phyloP scores from a whole-genome alignment of 2,329 filamentous ascomycete species.

The Neophaeococcomyces aloes region DNA sequence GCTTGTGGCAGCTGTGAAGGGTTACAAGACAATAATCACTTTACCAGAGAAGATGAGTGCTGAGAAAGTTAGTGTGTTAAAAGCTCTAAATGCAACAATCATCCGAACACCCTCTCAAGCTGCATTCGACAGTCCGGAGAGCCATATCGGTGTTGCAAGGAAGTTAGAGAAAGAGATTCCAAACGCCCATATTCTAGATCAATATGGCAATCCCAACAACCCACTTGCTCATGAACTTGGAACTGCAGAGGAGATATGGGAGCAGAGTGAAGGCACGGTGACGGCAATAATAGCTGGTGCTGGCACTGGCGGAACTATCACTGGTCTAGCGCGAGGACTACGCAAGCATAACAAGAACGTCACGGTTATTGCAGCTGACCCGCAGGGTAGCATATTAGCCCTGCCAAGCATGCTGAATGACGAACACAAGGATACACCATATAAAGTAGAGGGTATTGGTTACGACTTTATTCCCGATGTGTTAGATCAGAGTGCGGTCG shows the following conservation, averaged over 20 bases:
- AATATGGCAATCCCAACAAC: slow-evolving; percentile 88
- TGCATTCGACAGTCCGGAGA: slow-evolving; percentile 87
- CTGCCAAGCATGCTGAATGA: slow-evolving; percentile 70
- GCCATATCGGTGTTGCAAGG: slow-evolving; percentile 88
- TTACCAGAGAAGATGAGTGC: slow-evolving; percentile 98
- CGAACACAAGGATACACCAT: slow-evolving; percentile 67
- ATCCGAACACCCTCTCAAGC: slow-evolving; percentile 95
- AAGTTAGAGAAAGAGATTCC: slow-evolving; percentile 90
- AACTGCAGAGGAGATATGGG: slow-evolving; percentile 93
- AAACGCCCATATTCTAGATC: slow-evolving; percentile 92
- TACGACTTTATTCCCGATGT: slow-evolving; percentile 98
- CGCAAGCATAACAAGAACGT: slow-evolving; percentile 76
- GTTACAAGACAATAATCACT: slow-evolving; percentile 95
- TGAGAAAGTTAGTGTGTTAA: slow-evolving; percentile 91
- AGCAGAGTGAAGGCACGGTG: slow-evolving; percentile 73
- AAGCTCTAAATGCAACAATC: slow-evolving; percentile 89
- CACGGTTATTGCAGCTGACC: slow-evolving; percentile 87
- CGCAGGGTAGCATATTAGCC: slow-evolving; percentile 82
- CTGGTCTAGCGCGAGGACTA: slow-evolving; percentile 72
- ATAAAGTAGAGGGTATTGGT: slow-evolving; percentile 97
- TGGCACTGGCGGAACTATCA: slow-evolving; percentile 91
- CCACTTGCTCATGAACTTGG: slow-evolving; percentile 87
- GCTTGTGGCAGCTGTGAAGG: slow-evolving; percentile 88
- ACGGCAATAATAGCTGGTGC: slow-evolving; percentile 81
- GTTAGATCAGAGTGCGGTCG: slow-evolving; percentile 65